phyloP scores from a whole-genome alignment of 1,284 basidiomycete species.

The Puccinia polysora region DNA sequence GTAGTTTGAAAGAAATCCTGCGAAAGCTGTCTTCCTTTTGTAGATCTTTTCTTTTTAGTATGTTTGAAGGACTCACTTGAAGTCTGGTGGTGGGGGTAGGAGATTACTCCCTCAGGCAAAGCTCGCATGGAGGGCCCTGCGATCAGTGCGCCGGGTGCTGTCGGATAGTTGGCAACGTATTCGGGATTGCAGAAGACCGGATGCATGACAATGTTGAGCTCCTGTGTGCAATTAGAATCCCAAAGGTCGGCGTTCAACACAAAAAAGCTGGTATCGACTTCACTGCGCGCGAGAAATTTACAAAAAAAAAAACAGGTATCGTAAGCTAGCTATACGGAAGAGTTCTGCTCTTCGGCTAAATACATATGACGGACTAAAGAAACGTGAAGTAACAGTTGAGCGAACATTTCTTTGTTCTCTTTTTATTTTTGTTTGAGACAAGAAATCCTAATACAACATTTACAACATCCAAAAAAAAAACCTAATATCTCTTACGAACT shows the following conservation, averaged over 20 bases:
- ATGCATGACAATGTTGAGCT: constrained; percentile 39
- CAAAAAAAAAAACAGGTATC: constrained; percentile 44
- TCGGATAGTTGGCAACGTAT: not conserved
- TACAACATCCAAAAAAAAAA: not conserved
- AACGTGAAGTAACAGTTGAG: not conserved
- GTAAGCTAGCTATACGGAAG: constrained; percentile 31
- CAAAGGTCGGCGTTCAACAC: constrained; percentile 74
- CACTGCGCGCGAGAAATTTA: constrained; percentile 56
- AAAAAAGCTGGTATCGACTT: constrained; percentile 77
- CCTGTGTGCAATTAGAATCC: constrained; percentile 55
- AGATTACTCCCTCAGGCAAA: not conserved
- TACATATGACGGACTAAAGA: not conserved
- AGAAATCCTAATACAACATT: not conserved
- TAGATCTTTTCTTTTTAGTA: too few relatives aligned
- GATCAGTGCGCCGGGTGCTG: not conserved
- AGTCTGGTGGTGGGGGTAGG: not conserved
- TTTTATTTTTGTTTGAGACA: not conserved
- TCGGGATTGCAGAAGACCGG: constrained; percentile 36
- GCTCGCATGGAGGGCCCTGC: not conserved
- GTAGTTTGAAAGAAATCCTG: too few relatives aligned
- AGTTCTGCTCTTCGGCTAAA: not conserved
- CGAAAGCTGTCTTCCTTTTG: too few relatives aligned
- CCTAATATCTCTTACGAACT: constrained; percentile 37
- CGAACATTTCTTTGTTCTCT: not conserved
- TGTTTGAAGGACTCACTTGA: not conserved